A percentile compares a stretch with the other conserved stretches of the same genome.
Evolutionary conservation across 2,329 filamentous ascomycete species (phyloP).

Genomic region (Sporothrix luriei): DNA sequence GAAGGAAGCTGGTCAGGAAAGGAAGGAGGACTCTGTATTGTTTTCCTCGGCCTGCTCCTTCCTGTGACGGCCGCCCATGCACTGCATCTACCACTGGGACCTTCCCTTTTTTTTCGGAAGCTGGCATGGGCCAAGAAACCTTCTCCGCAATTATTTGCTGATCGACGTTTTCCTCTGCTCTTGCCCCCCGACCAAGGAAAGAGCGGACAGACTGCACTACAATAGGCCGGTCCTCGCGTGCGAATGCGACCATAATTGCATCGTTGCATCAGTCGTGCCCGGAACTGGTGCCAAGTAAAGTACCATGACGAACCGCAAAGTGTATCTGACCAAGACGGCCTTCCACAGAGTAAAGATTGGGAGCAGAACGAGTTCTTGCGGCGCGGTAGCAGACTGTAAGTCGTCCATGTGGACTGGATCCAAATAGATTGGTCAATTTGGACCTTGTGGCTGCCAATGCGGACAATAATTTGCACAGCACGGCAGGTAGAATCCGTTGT

Average conservation of each 20-base stretch:
- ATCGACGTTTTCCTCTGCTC: constrained; percentile 8
- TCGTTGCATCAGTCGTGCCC: constrained; percentile 2
- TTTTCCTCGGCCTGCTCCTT: constrained; percentile 17
- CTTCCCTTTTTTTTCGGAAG: constrained; percentile 15
- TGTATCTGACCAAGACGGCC: neutral
- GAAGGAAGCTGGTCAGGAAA: neutral
- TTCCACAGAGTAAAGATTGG: neutral
- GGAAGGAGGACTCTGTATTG: constrained; percentile 2
- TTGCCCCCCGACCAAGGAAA: constrained; percentile 11
- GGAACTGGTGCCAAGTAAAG: constrained; percentile 7
- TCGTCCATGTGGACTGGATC: neutral
- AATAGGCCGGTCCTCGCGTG: neutral
- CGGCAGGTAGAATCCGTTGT: constrained; percentile 6
- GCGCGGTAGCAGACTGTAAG: neutral
- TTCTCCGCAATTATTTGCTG: constrained; percentile 14
- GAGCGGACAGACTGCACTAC: neutral
- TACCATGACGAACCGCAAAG: neutral
- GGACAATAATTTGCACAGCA: constrained; percentile 16
- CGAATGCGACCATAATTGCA: neutral
- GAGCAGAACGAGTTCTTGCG: neutral
- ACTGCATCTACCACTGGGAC: constrained; percentile 4
- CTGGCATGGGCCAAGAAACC: constrained; percentile 1
- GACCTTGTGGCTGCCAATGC: constrained; percentile 1
- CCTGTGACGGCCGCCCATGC: neutral
- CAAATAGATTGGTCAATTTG: neutral